Conservation (phyloP, 805 yeast species). For the Myxozyma sirexii region DNA sequence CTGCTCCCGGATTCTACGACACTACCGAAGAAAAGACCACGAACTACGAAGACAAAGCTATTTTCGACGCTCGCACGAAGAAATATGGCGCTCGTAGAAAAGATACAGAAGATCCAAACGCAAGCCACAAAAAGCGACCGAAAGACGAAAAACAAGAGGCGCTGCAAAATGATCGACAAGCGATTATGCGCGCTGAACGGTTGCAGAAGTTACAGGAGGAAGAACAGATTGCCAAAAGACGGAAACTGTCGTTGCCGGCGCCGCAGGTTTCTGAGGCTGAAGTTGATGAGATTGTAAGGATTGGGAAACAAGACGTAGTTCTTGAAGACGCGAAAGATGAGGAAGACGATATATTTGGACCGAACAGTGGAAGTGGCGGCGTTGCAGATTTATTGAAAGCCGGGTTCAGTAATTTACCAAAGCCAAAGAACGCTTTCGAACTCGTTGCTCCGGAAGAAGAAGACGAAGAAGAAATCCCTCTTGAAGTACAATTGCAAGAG, state of each 20-base stretch:
- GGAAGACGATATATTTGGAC: conserved; percentile 45
- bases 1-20: conserved; percentile 70
- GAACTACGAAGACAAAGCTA: conserved; percentile 46
- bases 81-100: conserved; percentile 30
- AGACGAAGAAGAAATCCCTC: conserved; percentile 17
- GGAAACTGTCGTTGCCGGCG: conserved; percentile 45
- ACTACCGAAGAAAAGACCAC: conserved; percentile 57
- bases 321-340: conserved; percentile 31
- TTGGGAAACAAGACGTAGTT: conserved; percentile 35
- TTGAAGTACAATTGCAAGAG: conserved; percentile 29
- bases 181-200: conserved; percentile 38
- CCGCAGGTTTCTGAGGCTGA: conserved; percentile 43
- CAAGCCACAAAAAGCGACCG: conserved; percentile 27
- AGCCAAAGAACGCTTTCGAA: conserved; percentile 47
- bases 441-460: conserved; percentile 45
- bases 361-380: conserved; percentile 36
- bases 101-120: conserved; percentile 34
- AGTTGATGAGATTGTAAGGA: conserved; percentile 40
- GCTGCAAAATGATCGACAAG: conserved; percentile 37
- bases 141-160: conserved; percentile 20
- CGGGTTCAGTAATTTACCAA: conserved; percentile 41
- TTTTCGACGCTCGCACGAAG: conserved; percentile 46
- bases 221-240: conserved; percentile 45
- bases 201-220: conserved; percentile 38
- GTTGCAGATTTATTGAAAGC: conserved; percentile 19